These are phyloP conservation scores for Clonostachys solani DNA, from an alignment of 2,329 filamentous ascomycete species.

Conservation along the genomic window DNA sequence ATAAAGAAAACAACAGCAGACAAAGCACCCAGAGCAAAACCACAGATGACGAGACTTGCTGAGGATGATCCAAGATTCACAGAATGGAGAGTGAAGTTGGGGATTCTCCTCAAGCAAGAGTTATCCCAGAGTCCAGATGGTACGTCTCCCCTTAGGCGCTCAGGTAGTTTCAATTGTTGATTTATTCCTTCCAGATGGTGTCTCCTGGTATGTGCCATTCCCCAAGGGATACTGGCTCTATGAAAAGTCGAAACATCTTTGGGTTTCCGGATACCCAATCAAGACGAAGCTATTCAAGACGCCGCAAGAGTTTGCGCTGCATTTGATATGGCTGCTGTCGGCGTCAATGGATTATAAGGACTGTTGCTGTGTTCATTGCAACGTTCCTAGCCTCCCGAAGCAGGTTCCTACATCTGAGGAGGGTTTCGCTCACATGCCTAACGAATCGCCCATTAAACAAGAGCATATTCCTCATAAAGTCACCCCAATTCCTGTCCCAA, in stretches of 20 bases:
- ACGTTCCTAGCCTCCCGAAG: slow-evolving; percentile 19
- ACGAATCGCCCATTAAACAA: slow-evolving; percentile 6
- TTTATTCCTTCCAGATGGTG: slow-evolving; percentile 25
- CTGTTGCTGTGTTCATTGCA: slow-evolving; percentile 48
- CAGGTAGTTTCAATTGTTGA: slow-evolving; percentile 6
- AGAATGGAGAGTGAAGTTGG: slow-evolving; percentile 40
- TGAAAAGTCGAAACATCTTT: slow-evolving; percentile 42
- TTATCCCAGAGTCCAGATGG: slow-evolving; percentile 33
- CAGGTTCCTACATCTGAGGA: slow-evolving; percentile 16
- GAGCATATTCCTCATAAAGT: slow-evolving; percentile 19
- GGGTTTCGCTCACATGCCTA: slow-evolving; percentile 9
- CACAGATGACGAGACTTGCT: slow-evolving; percentile 35
- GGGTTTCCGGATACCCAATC: slow-evolving; percentile 43
- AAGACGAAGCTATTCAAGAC: slow-evolving; percentile 45
- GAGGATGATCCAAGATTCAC: slow-evolving; percentile 37
- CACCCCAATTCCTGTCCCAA: slow-evolving; percentile 29
- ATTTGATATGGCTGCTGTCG: slow-evolving; percentile 47
- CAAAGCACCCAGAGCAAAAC: slow-evolving; percentile 30
- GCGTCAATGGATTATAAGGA: slow-evolving; percentile 39
- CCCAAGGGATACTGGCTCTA: slow-evolving; percentile 41
- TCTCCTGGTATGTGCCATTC: slow-evolving; percentile 38
- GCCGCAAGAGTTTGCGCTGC: slow-evolving; percentile 47
- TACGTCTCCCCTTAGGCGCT: slow-evolving; percentile 10
- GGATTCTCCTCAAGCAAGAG: slow-evolving; percentile 39
- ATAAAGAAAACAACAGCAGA: slow-evolving; percentile 26